Evolutionary conservation across 2,329 filamentous ascomycete species (phyloP), one percentile per base, ranked within the genome.

Genomic region (Xylaria sp.): DNA sequence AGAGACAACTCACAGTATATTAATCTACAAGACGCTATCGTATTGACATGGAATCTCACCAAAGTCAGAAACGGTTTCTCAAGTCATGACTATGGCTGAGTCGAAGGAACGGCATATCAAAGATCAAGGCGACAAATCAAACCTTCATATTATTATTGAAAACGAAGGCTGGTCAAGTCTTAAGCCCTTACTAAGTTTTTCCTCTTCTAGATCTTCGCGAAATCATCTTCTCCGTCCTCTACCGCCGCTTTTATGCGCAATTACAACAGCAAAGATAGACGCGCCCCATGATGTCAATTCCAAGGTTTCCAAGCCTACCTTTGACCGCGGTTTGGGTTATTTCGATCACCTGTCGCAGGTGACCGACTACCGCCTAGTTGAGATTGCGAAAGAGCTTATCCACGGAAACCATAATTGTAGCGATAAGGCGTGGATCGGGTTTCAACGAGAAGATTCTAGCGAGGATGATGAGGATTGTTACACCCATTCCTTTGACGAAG

Each of bases 151-250:
- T 20, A 53, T 7, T 23, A 6, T 61, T 17, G 65, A 69, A 6
- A 68, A 72, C 15, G n/a, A 68, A 31, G 65, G 59, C 5, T 69
- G 68, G 71, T 58, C 70, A 20, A 51, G n/a, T 49, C 51, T 57
- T 3, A 31, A 59, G 46, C 61, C 59, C 9, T 26, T 49, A 20
- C 48, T 17, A 33, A 46, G 57, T 28, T 53, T 42, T n/a, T 61
- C 40, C 6, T 62, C 59, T 26, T 71, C 6, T 9, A 63, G 31
- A n/a, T 63, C 53, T 23, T 7, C 48, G 65, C 28, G 23, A 23
- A 4, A 54, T 40, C 13, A 60, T 23, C 36, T 6, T 40, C 51
- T 28, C 17, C 28, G 53, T 11, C 44, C 9, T 6, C 11, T 20
- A 61, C n/a, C 49, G 31, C n/a, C 26, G 15, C 46, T 44, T 33